Base-by-base conservation (phyloP, 177 flowering plant genomes). In the Vitis hybrid region DNA sequence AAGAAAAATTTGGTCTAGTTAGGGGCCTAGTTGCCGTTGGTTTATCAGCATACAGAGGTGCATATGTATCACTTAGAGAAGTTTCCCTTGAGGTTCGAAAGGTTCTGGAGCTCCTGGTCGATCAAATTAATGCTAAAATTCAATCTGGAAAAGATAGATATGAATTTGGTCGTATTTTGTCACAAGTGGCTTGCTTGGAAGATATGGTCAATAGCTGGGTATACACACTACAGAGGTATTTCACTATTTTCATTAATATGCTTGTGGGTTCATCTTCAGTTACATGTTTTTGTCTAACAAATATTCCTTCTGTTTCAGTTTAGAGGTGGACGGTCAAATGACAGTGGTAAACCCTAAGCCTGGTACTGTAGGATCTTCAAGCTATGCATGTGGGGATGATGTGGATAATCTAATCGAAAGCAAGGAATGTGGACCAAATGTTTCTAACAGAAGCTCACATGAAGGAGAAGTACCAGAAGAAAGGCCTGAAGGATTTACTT, bases 101-200 rank as follows among this genome's bases (percentile, higher is more conserved):
- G 70, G 97, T 95, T 74, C 84, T 93, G 63, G 92, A 95, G 81
- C 84, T 89, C 68, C 81, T 95, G 62, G 92, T 89, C 65, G 78
- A 65, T 70, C 77, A 82, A 75, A 79, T 95, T 26, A 82, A 83
- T 81, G 69, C 70, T 10, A 93, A 85, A 78, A 80, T 91, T 62
- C 80, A 81, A 65, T 83, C 83, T 58, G 98, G 97, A 32, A 91
- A 88, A 79, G 94, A 91, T 61, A 82, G 84, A 74, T 71, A 76
- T 78, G 87, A 78, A 51, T 95, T 86, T 75, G 60, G 84, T 66
- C 89, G 86, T 39, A 74, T 95, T 75, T 78, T 95, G 56, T 95
- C 99, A 7, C 99, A 95, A 81, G 95, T 90, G 62, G 98, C 99
- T 77, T 90, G 84, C 81, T 85, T 95, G 60, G 99, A 95, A 66